Percentiles rank a stretch among this genome's conserved stretches.
These are phyloP conservation scores for Musa balbisiana DNA, from an alignment of 202 grass and related monocot genomes.

Conservation along the genomic window DNA sequence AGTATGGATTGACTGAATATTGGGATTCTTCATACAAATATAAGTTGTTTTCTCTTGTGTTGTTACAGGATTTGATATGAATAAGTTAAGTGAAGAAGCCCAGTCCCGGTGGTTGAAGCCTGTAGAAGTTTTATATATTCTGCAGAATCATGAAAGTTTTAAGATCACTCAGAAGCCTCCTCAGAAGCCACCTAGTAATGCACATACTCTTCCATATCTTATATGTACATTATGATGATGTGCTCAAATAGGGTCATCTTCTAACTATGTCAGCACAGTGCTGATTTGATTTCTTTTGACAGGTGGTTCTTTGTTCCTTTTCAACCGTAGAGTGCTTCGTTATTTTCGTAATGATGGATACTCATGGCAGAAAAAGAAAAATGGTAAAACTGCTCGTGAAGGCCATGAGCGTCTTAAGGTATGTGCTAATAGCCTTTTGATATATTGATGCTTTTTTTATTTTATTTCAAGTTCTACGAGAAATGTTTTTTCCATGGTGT, in stretches of 20 bases:
- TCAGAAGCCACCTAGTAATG: constrained; percentile 69
- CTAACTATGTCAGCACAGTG: constrained; percentile 2
- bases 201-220: not conserved
- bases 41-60: not conserved
- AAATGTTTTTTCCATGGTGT: not conserved
- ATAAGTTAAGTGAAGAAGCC: constrained; percentile 48
- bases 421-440: not conserved
- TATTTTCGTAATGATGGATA: constrained; percentile 75
- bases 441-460: not conserved
- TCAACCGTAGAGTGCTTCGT: constrained; percentile 76
- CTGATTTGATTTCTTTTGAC: constrained; percentile 9
- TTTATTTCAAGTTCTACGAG: not conserved
- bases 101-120: constrained; percentile 69
- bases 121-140: constrained; percentile 59
- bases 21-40: not conserved
- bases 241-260: not conserved
- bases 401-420: constrained; percentile 88
- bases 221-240: not conserved
- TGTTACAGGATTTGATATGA: constrained; percentile 45
- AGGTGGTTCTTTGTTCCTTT: constrained; percentile 92
- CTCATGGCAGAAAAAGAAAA: constrained; percentile 67
- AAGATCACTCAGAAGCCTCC: constrained; percentile 34
- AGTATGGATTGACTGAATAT: not conserved
- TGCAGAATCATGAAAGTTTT: constrained; percentile 50
- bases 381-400: constrained; percentile 60